Evolutionary conservation across 2,329 filamentous ascomycete species (phyloP).

Genomic region (Fusarium avenaceum): DNA sequence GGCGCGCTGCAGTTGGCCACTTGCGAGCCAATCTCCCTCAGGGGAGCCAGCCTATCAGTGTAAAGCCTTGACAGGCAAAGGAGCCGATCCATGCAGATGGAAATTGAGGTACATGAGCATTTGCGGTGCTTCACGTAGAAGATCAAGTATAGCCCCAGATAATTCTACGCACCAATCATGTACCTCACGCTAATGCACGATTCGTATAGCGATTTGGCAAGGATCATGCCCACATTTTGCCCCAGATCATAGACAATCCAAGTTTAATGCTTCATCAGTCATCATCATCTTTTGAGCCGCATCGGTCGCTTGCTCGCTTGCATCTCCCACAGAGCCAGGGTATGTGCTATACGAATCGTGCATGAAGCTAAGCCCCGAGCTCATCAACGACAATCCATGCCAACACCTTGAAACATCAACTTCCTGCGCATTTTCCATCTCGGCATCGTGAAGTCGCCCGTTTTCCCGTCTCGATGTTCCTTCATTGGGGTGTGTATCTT

Average conservation of each 20-base stretch:
- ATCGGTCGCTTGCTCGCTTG: slow-evolving; percentile 37
- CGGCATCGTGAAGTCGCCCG: slow-evolving; percentile 28
- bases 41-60: slow-evolving; percentile 40
- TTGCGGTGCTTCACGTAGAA: neutral
- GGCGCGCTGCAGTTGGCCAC: slow-evolving; percentile 25
- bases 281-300: slow-evolving; percentile 39
- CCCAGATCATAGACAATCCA: slow-evolving; percentile 8
- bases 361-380: slow-evolving; percentile 46
- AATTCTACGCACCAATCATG: slow-evolving; percentile 19
- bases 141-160: slow-evolving; percentile 13
- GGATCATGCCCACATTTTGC: slow-evolving; percentile 17
- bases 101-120: slow-evolving; percentile 29
- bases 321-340: slow-evolving; percentile 20
- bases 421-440: slow-evolving; percentile 9
- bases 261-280: slow-evolving; percentile 20
- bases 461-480: neutral
- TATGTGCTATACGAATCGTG: slow-evolving; percentile 50
- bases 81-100: slow-evolving; percentile 16
- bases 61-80: slow-evolving; percentile 21
- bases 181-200: slow-evolving; percentile 28
- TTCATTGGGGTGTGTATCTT: slow-evolving; percentile 7
- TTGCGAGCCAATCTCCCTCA: slow-evolving; percentile 34
- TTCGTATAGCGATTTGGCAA: slow-evolving; percentile 39
- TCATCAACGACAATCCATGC: slow-evolving; percentile 23
- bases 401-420: slow-evolving; percentile 20